A percentile compares a stretch with the other conserved stretches of the same genome.
Evolutionary conservation across 2,329 filamentous ascomycete genomes (phyloP).

Genomic region (Aureobasidium leucospermi): DNA sequence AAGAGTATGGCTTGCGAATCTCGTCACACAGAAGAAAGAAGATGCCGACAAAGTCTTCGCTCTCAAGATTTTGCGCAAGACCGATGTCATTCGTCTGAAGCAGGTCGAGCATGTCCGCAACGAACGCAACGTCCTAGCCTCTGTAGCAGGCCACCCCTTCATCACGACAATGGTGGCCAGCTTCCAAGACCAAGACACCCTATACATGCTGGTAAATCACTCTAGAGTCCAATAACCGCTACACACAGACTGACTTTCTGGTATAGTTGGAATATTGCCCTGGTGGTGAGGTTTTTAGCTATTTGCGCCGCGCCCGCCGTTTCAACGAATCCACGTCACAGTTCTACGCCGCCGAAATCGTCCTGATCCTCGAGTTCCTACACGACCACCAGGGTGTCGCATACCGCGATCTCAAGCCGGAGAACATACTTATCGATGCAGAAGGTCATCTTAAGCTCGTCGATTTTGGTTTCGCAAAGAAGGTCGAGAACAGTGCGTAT

Average conservation of each 20-base stretch:
- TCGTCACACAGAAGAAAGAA: slow-evolving; percentile 45
- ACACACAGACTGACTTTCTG: neutral
- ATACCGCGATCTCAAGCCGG: slow-evolving; percentile 75
- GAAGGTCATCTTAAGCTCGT: slow-evolving; percentile 76
- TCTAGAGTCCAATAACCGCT: neutral
- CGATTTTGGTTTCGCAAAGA: slow-evolving; percentile 80
- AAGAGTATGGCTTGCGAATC: slow-evolving; percentile 68
- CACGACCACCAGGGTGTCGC: slow-evolving; percentile 75
- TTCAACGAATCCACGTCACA: slow-evolving; percentile 72
- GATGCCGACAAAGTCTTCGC: slow-evolving; percentile 65
- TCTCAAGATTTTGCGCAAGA: slow-evolving; percentile 67
- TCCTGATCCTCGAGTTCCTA: slow-evolving; percentile 71
- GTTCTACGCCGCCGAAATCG: slow-evolving; percentile 80
- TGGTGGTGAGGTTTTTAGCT: slow-evolving; percentile 78
- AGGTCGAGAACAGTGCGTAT: slow-evolving; percentile 52
- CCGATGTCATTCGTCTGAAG: slow-evolving; percentile 69
- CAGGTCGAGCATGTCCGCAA: slow-evolving; percentile 82
- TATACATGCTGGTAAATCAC: slow-evolving; percentile 62
- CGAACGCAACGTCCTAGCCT: slow-evolving; percentile 69
- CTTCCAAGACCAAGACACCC: slow-evolving; percentile 69
- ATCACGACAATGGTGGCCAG: slow-evolving; percentile 72
- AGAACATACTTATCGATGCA: slow-evolving; percentile 71
- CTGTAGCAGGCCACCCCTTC: slow-evolving; percentile 74
- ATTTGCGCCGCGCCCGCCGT: slow-evolving; percentile 66
- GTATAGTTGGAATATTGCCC: slow-evolving; percentile 67